Base-by-base conservation (phyloP, 2,329 filamentous ascomycete species). In the Sclerotinia trifoliorum region DNA sequence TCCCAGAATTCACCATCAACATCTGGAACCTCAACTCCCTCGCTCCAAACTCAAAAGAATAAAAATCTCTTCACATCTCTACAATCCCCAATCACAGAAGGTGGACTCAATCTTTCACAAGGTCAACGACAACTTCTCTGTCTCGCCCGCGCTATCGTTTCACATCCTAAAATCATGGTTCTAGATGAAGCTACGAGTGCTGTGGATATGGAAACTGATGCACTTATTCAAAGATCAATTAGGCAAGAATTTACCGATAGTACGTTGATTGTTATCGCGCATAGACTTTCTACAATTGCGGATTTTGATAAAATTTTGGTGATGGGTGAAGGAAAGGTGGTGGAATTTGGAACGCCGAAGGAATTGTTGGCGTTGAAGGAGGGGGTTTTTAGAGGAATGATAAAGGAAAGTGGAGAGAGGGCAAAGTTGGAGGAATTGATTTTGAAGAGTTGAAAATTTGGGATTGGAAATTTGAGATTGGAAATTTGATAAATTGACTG, bases 151-250 rank as follows among this genome's bases (percentile, higher is more conserved):
- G 90, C 88, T 63, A 92, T 93, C 72, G 87, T 92, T 32, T 84
- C 86, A 0, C 84, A 88, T 0, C 90, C 91, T 3, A 90, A 90
- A 75, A 87, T 94, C 73, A 90, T 94, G 85, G 87, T 94, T 1
- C 84, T 94, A 1, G 91, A 94, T 76, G 91, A 94, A 79, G 91
- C 91, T 0, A 94, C 91, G 0, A 89, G 86, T 3, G 90, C 91
- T 0, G 90, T 94, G 2, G 91, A 93, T 77, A 92, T 92, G 88
- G 82, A 84, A 52, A 93, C 91, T 0, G 91, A 94, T 76, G 81
- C 84, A 1, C 83, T 92, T 35, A 93, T 93, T 74, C 90, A 93
- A 79, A 84, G 88, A 7, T 87, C 84, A 63, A 92, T 93, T 73
- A 83, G 90, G 29, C 86, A 90, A 74, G 89, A 92, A 76, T 92